phyloP scores from a whole-genome alignment of 176 grass and related monocot genomes.

The Avena sativa region DNA sequence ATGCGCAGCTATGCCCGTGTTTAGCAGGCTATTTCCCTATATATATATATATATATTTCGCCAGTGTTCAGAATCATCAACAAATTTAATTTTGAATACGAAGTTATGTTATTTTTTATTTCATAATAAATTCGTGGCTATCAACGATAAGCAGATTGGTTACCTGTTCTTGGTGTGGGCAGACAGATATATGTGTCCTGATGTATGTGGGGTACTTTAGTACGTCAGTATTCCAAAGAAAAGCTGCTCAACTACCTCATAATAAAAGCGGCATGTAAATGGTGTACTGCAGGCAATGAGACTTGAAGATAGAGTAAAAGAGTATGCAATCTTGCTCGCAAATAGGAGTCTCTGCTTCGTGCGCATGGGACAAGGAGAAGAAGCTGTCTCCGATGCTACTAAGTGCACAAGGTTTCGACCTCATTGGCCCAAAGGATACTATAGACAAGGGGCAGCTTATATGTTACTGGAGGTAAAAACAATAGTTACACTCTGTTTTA shows the following conservation, averaged over 20 bases:
- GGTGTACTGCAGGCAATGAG: background rate
- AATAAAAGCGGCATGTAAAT: background rate
- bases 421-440: slow-evolving; percentile 2
- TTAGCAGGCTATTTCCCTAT: no score
- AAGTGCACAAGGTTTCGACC: background rate
- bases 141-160: background rate
- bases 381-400: background rate
- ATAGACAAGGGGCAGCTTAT: slow-evolving; percentile 14
- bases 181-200: background rate
- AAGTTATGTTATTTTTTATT: background rate
- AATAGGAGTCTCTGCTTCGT: background rate
- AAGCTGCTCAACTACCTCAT: background rate
- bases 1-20: no score
- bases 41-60: background rate
- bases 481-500: background rate
- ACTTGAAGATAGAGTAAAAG: background rate
- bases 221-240: background rate
- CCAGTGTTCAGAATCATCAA: background rate
- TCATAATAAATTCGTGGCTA: background rate
- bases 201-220: background rate
- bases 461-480: slow-evolving; percentile 12
- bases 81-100: background rate
- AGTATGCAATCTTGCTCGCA: background rate
- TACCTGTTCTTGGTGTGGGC: background rate
- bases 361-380: background rate